Evolutionary conservation across 257 asterid species (phyloP).

Genomic region (Capsicum rhomboideum): DNA sequence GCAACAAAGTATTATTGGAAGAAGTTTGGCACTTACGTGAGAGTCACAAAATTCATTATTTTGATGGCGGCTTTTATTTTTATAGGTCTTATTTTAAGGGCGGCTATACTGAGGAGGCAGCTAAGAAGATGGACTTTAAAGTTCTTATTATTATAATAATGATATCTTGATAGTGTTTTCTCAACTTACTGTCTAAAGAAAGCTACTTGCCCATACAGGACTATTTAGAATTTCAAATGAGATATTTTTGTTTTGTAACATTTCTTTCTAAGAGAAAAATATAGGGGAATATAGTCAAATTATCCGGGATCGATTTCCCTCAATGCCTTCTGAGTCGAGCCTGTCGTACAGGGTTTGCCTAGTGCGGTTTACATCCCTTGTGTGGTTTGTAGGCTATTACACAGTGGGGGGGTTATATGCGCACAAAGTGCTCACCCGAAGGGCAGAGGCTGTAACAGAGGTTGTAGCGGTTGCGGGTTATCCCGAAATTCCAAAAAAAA

Average conservation of each 20-base stretch:
- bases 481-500: no score
- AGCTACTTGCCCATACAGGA: neutral
- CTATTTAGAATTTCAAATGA: neutral
- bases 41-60: neutral
- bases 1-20: neutral
- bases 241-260: neutral
- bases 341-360: no score
- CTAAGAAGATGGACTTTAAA: neutral
- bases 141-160: neutral
- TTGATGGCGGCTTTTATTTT: neutral
- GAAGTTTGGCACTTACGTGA: neutral
- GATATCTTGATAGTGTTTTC: neutral
- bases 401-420: no score
- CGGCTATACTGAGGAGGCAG: neutral
- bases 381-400: no score
- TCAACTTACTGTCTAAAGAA: neutral
- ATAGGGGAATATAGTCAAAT: neutral
- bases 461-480: no score
- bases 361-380: no score
- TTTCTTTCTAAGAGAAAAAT: neutral
- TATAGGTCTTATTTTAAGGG: neutral
- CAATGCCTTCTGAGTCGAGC: no score
- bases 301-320: no score
- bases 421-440: no score
- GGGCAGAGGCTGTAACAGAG: no score